Conservation (phyloP, 129 eudicot species). For the Ambrosia trifida region DNA sequence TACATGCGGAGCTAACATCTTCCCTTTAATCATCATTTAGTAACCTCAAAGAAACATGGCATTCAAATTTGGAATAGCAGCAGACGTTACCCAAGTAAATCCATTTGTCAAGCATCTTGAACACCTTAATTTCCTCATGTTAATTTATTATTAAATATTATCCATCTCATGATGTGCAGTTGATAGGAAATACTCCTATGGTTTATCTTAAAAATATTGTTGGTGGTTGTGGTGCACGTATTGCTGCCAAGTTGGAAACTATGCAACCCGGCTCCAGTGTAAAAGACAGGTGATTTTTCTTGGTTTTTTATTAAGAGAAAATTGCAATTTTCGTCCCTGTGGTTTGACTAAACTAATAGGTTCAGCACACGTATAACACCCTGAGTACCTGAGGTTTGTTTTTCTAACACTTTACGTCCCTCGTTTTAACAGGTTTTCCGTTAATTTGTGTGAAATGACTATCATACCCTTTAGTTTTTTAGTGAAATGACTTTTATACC, state of each 20-base stretch:
- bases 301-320: too few species aligned
- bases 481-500: too few species aligned
- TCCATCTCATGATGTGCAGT: not conserved
- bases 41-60: constrained; percentile 49
- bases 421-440: too few species aligned
- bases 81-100: constrained; percentile 64
- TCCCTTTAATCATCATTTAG: constrained; percentile 27
- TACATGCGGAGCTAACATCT: constrained; percentile 28
- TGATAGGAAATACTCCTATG: too few species aligned
- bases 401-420: too few species aligned
- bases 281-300: not conserved
- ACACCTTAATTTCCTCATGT: not conserved
- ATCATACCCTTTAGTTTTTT: too few species aligned
- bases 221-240: constrained; percentile 63
- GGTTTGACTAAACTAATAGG: too few species aligned
- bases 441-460: not conserved
- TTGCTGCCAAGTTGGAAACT: constrained; percentile 65
- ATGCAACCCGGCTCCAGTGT: constrained; percentile 33
- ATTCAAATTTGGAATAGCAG: constrained; percentile 48
- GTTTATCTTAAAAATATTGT: constrained; percentile 59
- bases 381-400: too few species aligned
- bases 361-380: too few species aligned
- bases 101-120: constrained; percentile 9
- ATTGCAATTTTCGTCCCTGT: too few species aligned
- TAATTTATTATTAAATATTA: not conserved